These are phyloP conservation scores for Candida namnaoensis DNA, from an alignment of 805 yeast species.

Conservation along the genomic window DNA sequence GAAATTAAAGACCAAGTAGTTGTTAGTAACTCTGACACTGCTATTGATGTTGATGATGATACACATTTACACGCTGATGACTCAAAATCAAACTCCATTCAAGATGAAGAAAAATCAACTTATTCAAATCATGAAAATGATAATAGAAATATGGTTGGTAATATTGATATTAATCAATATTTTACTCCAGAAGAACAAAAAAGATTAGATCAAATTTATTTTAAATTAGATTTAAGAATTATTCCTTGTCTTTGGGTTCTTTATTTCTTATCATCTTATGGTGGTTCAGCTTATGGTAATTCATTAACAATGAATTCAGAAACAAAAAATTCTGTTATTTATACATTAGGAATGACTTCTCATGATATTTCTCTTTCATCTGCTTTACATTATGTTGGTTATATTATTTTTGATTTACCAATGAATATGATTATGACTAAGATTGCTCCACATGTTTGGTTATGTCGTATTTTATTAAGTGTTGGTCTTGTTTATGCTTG, in stretches of 20 bases:
- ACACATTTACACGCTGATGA: too few species aligned
- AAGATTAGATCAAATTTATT: conserved; percentile 43
- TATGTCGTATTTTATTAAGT: conserved; percentile 65
- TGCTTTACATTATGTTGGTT: conserved; percentile 77
- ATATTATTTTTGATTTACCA: conserved; percentile 78
- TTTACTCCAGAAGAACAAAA: conserved; percentile 21
- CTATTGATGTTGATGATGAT: too few species aligned
- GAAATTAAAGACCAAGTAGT: too few species aligned
- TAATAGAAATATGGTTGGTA: too few species aligned
- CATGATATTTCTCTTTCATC: conserved; percentile 66
- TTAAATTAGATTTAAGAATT: conserved; percentile 59
- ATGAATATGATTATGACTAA: conserved; percentile 82
- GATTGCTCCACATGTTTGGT: conserved; percentile 80
- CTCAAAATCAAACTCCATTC: too few species aligned
- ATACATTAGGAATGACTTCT: conserved; percentile 38
- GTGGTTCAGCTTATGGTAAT: conserved; percentile 67
- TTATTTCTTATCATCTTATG: conserved; percentile 74
- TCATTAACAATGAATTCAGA: conserved; percentile 71
- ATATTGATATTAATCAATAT: not conserved
- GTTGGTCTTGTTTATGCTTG: conserved; percentile 77
- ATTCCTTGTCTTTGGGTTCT: conserved; percentile 79
- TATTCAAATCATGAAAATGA: not conserved
- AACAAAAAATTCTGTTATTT: conserved; percentile 51
- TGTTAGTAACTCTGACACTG: too few species aligned
- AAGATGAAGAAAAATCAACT: not conserved